Base-by-base conservation (phyloP, 306 rosid species). In the Glycine latifolia region DNA sequence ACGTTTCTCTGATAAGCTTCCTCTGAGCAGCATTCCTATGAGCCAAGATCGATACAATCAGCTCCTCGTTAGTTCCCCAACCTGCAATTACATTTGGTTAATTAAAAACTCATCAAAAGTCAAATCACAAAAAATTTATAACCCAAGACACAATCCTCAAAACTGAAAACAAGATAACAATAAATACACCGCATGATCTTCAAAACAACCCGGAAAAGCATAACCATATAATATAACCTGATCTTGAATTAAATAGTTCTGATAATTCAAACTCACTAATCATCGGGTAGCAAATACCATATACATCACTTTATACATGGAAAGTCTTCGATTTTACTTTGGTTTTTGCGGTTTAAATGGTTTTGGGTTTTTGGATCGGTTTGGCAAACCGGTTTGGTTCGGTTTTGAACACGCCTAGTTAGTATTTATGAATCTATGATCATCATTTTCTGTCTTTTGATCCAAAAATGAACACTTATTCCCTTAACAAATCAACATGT, bases 31-130 rank as follows among this genome's bases (percentile, higher is more conserved):
- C 88, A 77, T 88, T 84, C 76, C 97, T 84, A 82, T 88, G 97
- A 72, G 71, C 88, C 85, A 91, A 81, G 77, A 92, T 88, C 60
- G 90, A 87, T 72, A 89, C 75, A 61, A 92, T 85, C 73, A 88
- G 6, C 0, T 46, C 88, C 79, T 90, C 94, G 47, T 88, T 85
- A 7, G 94, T 88, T 66, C 97, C 94, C 97, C 89, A 90, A 73
- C 97, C 94, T 90, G 76, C 62, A 82, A 67, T 50, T 14, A 26
- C 13, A 66, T 69, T n/a, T 41, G 54, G 78, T 79, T 39, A 49
- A 82, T 65, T 58, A 26, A 26, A 71, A 54, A 55, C 5, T 11
- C 58, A 53, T 46, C 10, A 10, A 12, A 71, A 60, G 5, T 48
- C 14, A 58, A 74, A 56, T 11, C 62, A 39, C 41, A 10, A 67